Percentiles rank a stretch among this genome's conserved stretches.
Conservation (phyloP, 1,139 yeast species). For the Candida smagusa region DNA sequence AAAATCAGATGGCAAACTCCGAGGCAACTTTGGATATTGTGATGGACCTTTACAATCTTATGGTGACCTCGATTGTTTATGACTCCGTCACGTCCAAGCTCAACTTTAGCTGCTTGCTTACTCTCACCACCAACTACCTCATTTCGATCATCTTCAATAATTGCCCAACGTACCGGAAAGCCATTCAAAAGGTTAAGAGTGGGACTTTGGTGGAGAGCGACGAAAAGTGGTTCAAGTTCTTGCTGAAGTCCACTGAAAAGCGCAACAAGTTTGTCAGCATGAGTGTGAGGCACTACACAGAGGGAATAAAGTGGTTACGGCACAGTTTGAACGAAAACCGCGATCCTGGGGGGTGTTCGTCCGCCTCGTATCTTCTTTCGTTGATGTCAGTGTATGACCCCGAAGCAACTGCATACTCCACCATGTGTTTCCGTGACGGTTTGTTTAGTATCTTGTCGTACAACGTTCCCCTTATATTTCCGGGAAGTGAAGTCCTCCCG, state of each 20-base stretch:
- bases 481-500: slow-evolving; percentile 23
- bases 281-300: slow-evolving; percentile 37
- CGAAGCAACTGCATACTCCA: slow-evolving; percentile 39
- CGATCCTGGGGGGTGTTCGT: slow-evolving; percentile 35
- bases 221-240: background rate
- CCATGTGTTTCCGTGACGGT: slow-evolving; percentile 42
- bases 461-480: slow-evolving; percentile 18
- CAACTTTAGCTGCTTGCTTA: slow-evolving; percentile 39
- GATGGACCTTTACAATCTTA: slow-evolving; percentile 28
- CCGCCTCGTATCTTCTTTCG: slow-evolving; percentile 38
- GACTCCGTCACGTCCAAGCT: slow-evolving; percentile 21
- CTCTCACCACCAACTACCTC: slow-evolving; percentile 40
- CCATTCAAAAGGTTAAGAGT: slow-evolving; percentile 6
- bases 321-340: slow-evolving; percentile 25
- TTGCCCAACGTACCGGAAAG: slow-evolving; percentile 12
- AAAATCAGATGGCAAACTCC: slow-evolving; percentile 17
- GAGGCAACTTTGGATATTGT: slow-evolving; percentile 28
- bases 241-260: background rate
- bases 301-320: slow-evolving; percentile 35
- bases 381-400: slow-evolving; percentile 46
- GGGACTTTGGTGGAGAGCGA: background rate
- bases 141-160: slow-evolving; percentile 31
- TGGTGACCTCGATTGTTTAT: slow-evolving; percentile 35
- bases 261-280: slow-evolving; percentile 27
- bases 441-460: slow-evolving; percentile 36